These are phyloP conservation scores for Cyberlindnera veronae DNA, from an alignment of 805 yeast genomes.

Conservation along the genomic window DNA sequence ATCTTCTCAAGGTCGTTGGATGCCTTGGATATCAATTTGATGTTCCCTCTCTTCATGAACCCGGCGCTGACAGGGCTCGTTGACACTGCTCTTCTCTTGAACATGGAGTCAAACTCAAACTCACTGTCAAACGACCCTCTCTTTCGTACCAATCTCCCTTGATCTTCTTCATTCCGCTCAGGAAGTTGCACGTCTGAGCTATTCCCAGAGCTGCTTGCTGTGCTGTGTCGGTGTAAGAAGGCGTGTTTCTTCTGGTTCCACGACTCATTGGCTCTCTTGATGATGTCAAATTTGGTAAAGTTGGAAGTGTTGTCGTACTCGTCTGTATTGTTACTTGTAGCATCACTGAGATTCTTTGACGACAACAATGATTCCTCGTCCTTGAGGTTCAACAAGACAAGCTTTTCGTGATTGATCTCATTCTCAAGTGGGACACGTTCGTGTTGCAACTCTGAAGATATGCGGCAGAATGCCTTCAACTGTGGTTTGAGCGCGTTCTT, in stretches of 20 bases:
- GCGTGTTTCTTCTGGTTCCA: slow-evolving; percentile 26
- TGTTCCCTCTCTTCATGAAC: slow-evolving; percentile 17
- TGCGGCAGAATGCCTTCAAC: slow-evolving; percentile 25
- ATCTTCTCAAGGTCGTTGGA: slow-evolving; percentile 27
- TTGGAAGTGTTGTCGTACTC: slow-evolving; percentile 7
- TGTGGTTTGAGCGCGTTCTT: slow-evolving; percentile 26
- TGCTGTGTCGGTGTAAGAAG: slow-evolving; percentile 1
- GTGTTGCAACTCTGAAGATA: slow-evolving; percentile 24
- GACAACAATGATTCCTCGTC: slow-evolving; percentile 20
- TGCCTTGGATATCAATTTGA: slow-evolving; percentile 22
- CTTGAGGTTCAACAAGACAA: slow-evolving; percentile 23
- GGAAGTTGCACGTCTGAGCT: slow-evolving; percentile 2
- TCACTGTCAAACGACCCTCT: slow-evolving; percentile 23
- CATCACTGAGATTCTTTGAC: slow-evolving; percentile 1
- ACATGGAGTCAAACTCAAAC: slow-evolving; percentile 1
- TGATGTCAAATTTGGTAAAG: slow-evolving; percentile 25
- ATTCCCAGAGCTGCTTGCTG: background rate
- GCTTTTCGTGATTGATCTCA: slow-evolving; percentile 28
- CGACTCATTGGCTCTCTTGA: slow-evolving; percentile 27
- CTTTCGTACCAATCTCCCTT: slow-evolving; percentile 17
- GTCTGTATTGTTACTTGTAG: slow-evolving; percentile 1
- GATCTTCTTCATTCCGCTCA: slow-evolving; percentile 9
- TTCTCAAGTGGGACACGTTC: slow-evolving; percentile 25
- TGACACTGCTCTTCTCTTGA: slow-evolving; percentile 29
- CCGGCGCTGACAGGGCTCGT: slow-evolving; percentile 25